Base-by-base conservation (phyloP, 2,329 filamentous ascomycete genomes). In the Cytospora piceae region DNA sequence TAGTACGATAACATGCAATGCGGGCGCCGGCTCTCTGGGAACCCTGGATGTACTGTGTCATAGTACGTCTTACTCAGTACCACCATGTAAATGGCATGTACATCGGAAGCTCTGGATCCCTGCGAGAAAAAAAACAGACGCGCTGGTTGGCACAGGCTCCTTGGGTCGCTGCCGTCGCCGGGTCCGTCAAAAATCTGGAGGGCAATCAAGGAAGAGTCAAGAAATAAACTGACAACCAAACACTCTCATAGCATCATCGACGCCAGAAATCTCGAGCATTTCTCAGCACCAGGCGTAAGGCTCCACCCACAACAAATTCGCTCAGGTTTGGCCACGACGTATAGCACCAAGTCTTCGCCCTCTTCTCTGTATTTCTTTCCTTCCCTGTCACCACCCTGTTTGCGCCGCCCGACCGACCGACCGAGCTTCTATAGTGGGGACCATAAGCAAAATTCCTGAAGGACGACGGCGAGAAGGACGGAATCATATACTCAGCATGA, bases 401-500 rank as follows among this genome's bases (percentile, higher is more conserved):
- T 34, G 31, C 49, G 39, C 31, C 53, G 37, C 52, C 54, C 46
- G 59, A 62, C 37, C 34, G 27, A 55, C 34, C 32, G 42, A n/a
- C 12, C n/a, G 11, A 49, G 46, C 46, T 49, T 24, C 46, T 1
- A 22, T 22, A 24, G 46, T 49, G 22, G 46, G 46, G 11, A 22
- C 11, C n/a, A 22, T n/a, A 49, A 14, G 46, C 46, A 24, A 49
- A 49, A 22, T 2, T 20, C 22, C 15, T 34, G 31, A 59, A 61
- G 20, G n/a, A 63, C 55, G 15, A 59, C 66, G 52, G 42, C 56
- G 56, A 58, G 42, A 49, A 58, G 32, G 27, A 57, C 55, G 37
- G 42, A 32, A 32, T 32, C 42, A 32, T 54, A 55, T 62, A 53
- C 39, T 53, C 63, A 68, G 60, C 66, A 68, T 66, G 66, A 68